Evolutionary conservation across 768 basidiomycete species (phyloP).

Genomic region (Lentinus tigrinus): DNA sequence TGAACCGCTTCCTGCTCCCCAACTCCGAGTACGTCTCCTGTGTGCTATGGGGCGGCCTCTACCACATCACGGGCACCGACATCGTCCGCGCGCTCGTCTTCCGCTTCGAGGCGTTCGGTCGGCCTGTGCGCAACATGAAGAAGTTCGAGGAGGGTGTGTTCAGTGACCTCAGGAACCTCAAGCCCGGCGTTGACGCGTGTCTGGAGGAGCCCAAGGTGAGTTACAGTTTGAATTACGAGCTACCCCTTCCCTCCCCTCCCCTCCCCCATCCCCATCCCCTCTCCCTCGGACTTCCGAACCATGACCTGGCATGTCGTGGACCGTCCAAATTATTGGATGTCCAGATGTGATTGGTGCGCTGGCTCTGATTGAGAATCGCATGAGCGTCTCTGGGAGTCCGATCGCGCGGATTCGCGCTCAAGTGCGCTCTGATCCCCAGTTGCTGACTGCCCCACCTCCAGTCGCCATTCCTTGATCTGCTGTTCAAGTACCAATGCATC

Average conservation of each 20-base stretch:
- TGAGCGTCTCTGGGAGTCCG: not conserved
- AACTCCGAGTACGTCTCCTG: conserved; percentile 88
- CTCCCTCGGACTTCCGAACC: not conserved
- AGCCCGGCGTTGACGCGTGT: conserved; percentile 89
- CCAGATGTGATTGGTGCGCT: not conserved
- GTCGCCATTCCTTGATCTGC: conserved; percentile 89
- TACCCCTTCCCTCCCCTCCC: not conserved
- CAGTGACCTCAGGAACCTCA: conserved; percentile 88
- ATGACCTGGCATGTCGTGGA: not conserved
- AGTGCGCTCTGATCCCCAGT: not conserved
- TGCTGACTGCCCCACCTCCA: conserved; percentile 33
- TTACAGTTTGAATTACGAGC: not conserved
- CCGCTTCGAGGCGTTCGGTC: conserved; percentile 88
- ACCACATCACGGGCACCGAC: conserved; percentile 95
- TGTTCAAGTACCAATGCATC: conserved; percentile 97
- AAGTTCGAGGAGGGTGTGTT: conserved; percentile 99
- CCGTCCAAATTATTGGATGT: not conserved
- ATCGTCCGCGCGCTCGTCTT: conserved; percentile 95
- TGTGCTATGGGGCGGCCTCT: conserved; percentile 87
- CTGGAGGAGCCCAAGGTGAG: conserved; percentile 93
- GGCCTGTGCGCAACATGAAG: conserved; percentile 90
- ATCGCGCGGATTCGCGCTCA: not conserved
- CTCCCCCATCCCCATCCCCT: not conserved
- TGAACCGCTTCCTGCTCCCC: conserved; percentile 86
- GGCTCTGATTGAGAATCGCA: not conserved